phyloP scores from a whole-genome alignment of 768 basidiomycete genomes.

The Floccularia luteovirens region DNA sequence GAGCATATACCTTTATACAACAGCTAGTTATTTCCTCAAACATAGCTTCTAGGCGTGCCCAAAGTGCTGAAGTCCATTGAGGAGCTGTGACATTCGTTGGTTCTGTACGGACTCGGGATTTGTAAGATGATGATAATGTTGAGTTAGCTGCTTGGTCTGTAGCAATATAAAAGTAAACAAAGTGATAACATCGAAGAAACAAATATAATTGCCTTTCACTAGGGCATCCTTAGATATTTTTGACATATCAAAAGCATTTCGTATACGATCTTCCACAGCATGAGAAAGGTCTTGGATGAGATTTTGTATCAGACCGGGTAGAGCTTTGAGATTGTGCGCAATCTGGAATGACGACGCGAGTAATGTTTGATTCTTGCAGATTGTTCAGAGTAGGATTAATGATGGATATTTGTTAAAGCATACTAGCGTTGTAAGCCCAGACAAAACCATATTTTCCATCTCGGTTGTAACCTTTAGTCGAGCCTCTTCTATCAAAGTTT shows the following conservation, averaged over 20 bases:
- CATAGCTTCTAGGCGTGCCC: slow-evolving; percentile 73
- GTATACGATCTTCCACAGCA: slow-evolving; percentile 76
- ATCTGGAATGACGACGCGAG: slow-evolving; percentile 94
- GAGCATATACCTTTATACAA: slow-evolving; percentile 68
- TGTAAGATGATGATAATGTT: slow-evolving; percentile 49
- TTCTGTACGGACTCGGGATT: slow-evolving; percentile 82
- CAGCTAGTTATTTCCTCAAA: slow-evolving; percentile 86
- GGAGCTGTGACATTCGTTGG: slow-evolving; percentile 85
- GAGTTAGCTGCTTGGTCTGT: slow-evolving; percentile 12
- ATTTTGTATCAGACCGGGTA: slow-evolving; percentile 76
- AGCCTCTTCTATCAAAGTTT: slow-evolving; percentile 67
- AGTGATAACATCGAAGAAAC: slow-evolving; percentile 9
- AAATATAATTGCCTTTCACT: slow-evolving; percentile 52
- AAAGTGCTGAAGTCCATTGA: slow-evolving; percentile 78
- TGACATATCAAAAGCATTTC: slow-evolving; percentile 76
- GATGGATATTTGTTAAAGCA: slow-evolving; percentile 16
- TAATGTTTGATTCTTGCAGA: slow-evolving; percentile 73
- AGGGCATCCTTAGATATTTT: slow-evolving; percentile 81
- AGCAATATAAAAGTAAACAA: slow-evolving; percentile 1
- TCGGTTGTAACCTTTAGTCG: slow-evolving; percentile 65
- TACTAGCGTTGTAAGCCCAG: slow-evolving; percentile 72
- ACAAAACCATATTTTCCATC: slow-evolving; percentile 89
- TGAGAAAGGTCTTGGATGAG: slow-evolving; percentile 76
- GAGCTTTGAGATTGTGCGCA: slow-evolving; percentile 82
- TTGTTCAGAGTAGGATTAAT: not conserved